Base-by-base conservation (phyloP, 169 alveolate species). In the Cryptosporidium andersoni region DNA sequence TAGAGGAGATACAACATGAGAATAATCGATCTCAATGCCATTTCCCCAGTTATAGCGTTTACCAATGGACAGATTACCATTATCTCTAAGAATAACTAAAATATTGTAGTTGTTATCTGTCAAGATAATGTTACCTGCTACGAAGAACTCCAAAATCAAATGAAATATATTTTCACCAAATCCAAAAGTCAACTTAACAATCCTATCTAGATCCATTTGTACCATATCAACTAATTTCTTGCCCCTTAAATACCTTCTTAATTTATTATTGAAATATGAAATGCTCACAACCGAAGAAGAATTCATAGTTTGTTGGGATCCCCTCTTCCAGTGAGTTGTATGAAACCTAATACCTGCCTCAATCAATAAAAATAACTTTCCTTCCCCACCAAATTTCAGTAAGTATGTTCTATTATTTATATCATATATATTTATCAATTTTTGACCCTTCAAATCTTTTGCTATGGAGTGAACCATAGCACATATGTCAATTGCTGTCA, bases 171-270 rank as follows among this genome's bases (percentile, higher is more conserved):
- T 91, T 55, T 95, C 99, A 16, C 96, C 98, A 64, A 93, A 90
- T 60, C 98, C 96, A 82, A 96, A 96, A 51, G 95, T 91, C 37
- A 95, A 89, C 63, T 94, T 97, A 48, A 95, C 91, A 12, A 95
- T 97, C 82, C 99, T 91, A 80, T 96, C 98, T 58, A 94, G 93
- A 8, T 96, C 97, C 34, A 95, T 88, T 81, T 96, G 96, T 53
- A 88, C 65, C 12, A 93, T 66, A 34, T 88, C 81, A 42, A 81
- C 94, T 14, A 93, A 62, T 80, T 92, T 91, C 64, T 89, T 91
- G 11, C 94, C 89, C 52, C 96, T 82, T 45, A 93, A 49, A 82
- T 90, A 92, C 55, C 92, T 91, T 51, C 96, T 88, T 6, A 93
- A 88, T 90, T 92, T 93, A 91, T 91, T 89, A 3, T 93, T 89